phyloP scores from a whole-genome alignment of 2,329 filamentous ascomycete species.

The Ceratocystis smalleyi region DNA sequence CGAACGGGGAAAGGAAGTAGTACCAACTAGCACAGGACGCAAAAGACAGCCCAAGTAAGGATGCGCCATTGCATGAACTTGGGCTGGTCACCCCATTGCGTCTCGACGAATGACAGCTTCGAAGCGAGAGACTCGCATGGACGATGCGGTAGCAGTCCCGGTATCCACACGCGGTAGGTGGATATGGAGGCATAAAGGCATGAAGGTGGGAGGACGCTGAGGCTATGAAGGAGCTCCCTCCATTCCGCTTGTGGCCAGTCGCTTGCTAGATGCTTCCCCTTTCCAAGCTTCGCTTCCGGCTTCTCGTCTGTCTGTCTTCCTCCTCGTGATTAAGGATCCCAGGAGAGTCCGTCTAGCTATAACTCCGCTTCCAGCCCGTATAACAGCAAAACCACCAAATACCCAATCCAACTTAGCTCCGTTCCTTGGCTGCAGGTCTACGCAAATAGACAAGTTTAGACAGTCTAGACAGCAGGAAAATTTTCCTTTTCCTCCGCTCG shows the following conservation, averaged over 20 bases:
- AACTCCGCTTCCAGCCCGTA: neutral
- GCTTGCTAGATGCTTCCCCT: neutral
- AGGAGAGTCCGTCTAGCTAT: neutral
- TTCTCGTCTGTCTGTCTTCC: neutral
- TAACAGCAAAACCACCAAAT: neutral
- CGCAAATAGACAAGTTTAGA: neutral
- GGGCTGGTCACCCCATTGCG: neutral
- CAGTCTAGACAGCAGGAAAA: too few species aligned
- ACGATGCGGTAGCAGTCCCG: too few species aligned
- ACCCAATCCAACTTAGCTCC: too few species aligned
- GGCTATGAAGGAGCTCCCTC: too few species aligned
- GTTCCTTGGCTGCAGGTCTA: neutral
- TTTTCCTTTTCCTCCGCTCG: neutral
- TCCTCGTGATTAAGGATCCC: neutral
- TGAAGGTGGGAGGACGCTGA: too few species aligned
- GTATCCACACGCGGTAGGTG: too few species aligned
- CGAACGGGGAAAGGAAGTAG: neutral
- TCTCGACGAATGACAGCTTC: constrained; percentile 1
- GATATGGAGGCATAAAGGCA: too few species aligned
- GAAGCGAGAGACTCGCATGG: too few species aligned
- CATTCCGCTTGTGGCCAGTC: too few species aligned
- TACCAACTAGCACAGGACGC: neutral
- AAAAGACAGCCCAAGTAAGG: neutral
- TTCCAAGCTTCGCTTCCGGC: neutral
- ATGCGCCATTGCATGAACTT: neutral